Percentiles rank a stretch among this genome's conserved stretches.
These are phyloP conservation scores for Peniophora sp. DNA, from an alignment of 1,284 basidiomycete genomes.

Conservation along the genomic window DNA sequence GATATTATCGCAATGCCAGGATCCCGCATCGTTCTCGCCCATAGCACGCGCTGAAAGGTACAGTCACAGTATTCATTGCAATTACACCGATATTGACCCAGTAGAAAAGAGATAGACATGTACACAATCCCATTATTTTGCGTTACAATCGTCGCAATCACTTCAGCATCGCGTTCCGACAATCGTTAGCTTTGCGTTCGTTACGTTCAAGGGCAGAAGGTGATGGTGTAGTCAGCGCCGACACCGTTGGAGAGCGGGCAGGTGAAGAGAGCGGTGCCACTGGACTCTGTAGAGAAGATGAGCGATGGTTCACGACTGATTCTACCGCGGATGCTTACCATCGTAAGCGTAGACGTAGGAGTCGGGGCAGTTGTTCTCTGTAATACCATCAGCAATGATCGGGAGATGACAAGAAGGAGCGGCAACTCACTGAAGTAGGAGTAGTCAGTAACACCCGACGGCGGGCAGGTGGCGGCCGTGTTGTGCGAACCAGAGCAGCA, in stretches of 20 bases:
- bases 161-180: too few species aligned
- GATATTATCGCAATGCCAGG: too few species aligned
- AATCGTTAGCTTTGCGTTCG: too few species aligned
- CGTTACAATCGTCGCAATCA: too few species aligned
- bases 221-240: constrained; percentile 37
- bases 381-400: too few species aligned
- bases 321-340: constrained; percentile 10
- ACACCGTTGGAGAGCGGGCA: constrained; percentile 21
- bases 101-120: too few species aligned
- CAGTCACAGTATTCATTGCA: too few species aligned
- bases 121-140: too few species aligned
- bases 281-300: constrained; percentile 17
- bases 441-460: constrained; percentile 15
- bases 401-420: background rate
- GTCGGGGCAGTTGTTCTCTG: constrained; percentile 33
- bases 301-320: too few species aligned
- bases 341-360: constrained; percentile 46
- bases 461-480: constrained; percentile 25
- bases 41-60: too few species aligned
- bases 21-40: too few species aligned
- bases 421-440: constrained; percentile 16
- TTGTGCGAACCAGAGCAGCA: constrained; percentile 18
- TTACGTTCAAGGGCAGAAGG: constrained; percentile 34
- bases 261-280: constrained; percentile 37
- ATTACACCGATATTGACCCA: too few species aligned